phyloP scores from a whole-genome alignment of 352 stramenopile genomes.

The Peronospora farinosa region DNA sequence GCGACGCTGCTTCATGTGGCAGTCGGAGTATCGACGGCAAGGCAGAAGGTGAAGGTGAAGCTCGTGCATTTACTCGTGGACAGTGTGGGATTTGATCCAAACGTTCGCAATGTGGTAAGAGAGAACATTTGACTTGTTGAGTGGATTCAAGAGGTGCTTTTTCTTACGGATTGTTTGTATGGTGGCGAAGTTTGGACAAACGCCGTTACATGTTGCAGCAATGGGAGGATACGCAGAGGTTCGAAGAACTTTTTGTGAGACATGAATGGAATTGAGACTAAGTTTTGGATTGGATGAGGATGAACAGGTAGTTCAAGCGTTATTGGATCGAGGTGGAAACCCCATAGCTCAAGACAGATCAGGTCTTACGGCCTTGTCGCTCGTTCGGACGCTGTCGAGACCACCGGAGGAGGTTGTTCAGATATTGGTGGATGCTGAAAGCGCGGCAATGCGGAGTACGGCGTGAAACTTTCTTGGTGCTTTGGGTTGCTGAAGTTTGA shows the following conservation, averaged over 20 bases:
- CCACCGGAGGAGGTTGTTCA: slow-evolving; percentile 62
- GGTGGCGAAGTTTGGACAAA: slow-evolving; percentile 54
- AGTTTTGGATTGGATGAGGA: background rate
- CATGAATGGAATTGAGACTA: background rate
- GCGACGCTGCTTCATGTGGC: slow-evolving; percentile 62
- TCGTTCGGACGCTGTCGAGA: slow-evolving; percentile 59
- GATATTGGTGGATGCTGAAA: slow-evolving; percentile 47
- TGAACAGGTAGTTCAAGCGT: slow-evolving; percentile 37
- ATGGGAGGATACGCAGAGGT: slow-evolving; percentile 61
- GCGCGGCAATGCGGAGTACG: slow-evolving; percentile 20
- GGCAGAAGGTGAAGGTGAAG: slow-evolving; percentile 61
- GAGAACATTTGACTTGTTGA: background rate
- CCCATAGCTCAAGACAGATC: slow-evolving; percentile 45
- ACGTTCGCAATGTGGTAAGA: slow-evolving; percentile 54
- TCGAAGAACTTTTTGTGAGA: background rate
- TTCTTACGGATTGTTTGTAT: background rate
- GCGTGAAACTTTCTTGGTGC: background rate
- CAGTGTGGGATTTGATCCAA: slow-evolving; percentile 62
- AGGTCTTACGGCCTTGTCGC: slow-evolving; percentile 56
- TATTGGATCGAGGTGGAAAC: slow-evolving; percentile 50
- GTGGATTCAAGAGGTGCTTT: background rate
- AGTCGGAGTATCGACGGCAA: slow-evolving; percentile 58
- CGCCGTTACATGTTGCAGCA: slow-evolving; percentile 61
- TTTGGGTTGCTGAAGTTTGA: too few relatives aligned
- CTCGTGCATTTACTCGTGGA: slow-evolving; percentile 61